Evolutionary conservation across 2,329 filamentous ascomycete genomes (phyloP).

Genomic region (Furcasterigmium furcatum): DNA sequence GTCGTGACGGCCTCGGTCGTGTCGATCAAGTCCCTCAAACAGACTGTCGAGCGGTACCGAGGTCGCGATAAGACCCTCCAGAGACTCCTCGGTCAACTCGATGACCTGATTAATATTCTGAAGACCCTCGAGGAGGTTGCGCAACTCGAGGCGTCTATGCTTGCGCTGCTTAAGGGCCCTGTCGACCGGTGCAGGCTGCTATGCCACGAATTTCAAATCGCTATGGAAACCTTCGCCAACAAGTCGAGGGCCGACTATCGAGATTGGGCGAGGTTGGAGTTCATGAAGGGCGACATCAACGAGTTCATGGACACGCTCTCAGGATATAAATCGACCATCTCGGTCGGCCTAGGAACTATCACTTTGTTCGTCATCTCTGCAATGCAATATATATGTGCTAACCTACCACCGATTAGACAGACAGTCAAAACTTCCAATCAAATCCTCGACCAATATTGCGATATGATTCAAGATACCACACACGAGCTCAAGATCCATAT

Average conservation of each 20-base stretch:
- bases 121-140: slow-evolving; percentile 19
- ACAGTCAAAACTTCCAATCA: slow-evolving; percentile 23
- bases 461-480: slow-evolving; percentile 31
- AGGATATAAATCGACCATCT: slow-evolving; percentile 35
- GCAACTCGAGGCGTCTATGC: slow-evolving; percentile 18
- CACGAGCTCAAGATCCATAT: slow-evolving; percentile 30
- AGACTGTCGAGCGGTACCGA: slow-evolving; percentile 27
- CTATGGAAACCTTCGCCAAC: slow-evolving; percentile 27
- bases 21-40: slow-evolving; percentile 26
- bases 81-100: slow-evolving; percentile 26
- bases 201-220: slow-evolving; percentile 29
- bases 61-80: slow-evolving; percentile 27
- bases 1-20: slow-evolving; percentile 27
- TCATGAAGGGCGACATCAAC: slow-evolving; percentile 33
- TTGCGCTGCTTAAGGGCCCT: slow-evolving; percentile 28
- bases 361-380: slow-evolving; percentile 24
- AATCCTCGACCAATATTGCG: slow-evolving; percentile 29
- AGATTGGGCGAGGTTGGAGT: slow-evolving; percentile 37
- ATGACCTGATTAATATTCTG: slow-evolving; percentile 27
- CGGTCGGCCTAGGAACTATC: slow-evolving; percentile 29
- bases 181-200: slow-evolving; percentile 29
- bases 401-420: slow-evolving; percentile 18
- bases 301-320: slow-evolving; percentile 32
- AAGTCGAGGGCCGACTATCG: slow-evolving; percentile 28
- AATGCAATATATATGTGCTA: slow-evolving; percentile 8